These are phyloP conservation scores for Tolypocladium capitatum DNA, from an alignment of 2,329 filamentous ascomycete species.

Conservation along the genomic window DNA sequence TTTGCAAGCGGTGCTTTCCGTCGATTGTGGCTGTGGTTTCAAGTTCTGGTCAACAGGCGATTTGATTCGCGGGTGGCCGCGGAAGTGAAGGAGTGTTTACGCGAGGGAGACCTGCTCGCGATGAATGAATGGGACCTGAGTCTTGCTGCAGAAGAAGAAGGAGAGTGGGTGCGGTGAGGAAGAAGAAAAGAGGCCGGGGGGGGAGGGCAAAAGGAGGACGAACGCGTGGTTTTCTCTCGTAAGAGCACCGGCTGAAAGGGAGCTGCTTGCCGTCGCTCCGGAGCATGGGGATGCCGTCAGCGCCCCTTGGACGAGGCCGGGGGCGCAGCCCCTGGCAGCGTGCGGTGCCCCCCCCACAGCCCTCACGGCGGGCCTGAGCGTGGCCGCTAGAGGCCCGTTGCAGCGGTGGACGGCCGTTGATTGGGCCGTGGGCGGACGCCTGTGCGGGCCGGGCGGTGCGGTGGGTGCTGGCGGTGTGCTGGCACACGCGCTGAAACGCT, in stretches of 20 bases:
- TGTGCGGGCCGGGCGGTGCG: not conserved
- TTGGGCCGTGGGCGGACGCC: not conserved
- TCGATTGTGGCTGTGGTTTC: not conserved
- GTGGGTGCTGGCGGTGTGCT: not conserved
- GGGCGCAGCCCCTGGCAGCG: too few species aligned
- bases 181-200: not conserved
- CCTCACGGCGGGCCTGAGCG: not conserved
- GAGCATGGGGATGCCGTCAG: not conserved
- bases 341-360: too few species aligned
- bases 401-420: not conserved
- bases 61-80: not conserved
- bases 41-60: constrained; percentile 1
- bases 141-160: too few species aligned
- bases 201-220: not conserved
- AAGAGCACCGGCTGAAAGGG: not conserved
- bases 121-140: constrained; percentile 3
- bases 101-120: constrained; percentile 4
- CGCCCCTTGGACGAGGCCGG: too few species aligned
- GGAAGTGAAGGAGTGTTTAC: constrained; percentile 4
- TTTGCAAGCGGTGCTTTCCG: not conserved
- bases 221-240: not conserved
- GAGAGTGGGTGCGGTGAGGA: not conserved
- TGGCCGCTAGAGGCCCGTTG: not conserved
- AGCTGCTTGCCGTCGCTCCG: too few species aligned
- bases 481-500: constrained; percentile 1